Conservation (phyloP, 2,329 filamentous ascomycete species). For the Trichoderma lentiforme region DNA sequence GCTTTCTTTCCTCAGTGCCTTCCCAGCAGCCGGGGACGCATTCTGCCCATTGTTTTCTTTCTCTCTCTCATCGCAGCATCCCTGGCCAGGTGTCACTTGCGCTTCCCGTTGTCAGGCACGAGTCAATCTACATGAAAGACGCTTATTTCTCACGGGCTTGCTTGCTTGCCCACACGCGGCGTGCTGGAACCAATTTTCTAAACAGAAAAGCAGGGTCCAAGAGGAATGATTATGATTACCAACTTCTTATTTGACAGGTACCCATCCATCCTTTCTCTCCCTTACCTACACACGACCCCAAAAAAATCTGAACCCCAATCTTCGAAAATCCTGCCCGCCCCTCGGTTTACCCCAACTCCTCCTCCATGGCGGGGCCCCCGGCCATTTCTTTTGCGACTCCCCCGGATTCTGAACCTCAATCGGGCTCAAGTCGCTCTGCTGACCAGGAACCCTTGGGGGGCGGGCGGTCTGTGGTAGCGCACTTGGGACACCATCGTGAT, state of each 20-base stretch:
- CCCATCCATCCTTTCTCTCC: not conserved
- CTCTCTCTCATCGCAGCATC: not conserved
- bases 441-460: slow-evolving; percentile 25
- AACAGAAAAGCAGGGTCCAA: not conserved
- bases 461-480: slow-evolving; percentile 26
- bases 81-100: not conserved
- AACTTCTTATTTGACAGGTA: not conserved
- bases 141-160: slow-evolving; percentile 1
- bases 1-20: not conserved
- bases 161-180: not conserved
- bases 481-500: slow-evolving; percentile 25
- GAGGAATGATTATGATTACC: not conserved
- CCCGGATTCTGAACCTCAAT: slow-evolving; percentile 20
- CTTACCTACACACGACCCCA: not conserved
- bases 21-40: not conserved
- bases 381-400: slow-evolving; percentile 7
- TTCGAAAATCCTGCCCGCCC: not conserved
- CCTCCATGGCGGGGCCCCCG: slow-evolving; percentile 2
- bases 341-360: slow-evolving; percentile 19
- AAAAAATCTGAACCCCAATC: slow-evolving; percentile 9
- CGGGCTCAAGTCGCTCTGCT: slow-evolving; percentile 26
- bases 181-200: not conserved
- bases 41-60: not conserved
- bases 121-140: not conserved
- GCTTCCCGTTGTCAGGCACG: not conserved